These are phyloP conservation scores for Cicer bijugum DNA, from an alignment of 306 rosid genomes.

Conservation along the genomic window DNA sequence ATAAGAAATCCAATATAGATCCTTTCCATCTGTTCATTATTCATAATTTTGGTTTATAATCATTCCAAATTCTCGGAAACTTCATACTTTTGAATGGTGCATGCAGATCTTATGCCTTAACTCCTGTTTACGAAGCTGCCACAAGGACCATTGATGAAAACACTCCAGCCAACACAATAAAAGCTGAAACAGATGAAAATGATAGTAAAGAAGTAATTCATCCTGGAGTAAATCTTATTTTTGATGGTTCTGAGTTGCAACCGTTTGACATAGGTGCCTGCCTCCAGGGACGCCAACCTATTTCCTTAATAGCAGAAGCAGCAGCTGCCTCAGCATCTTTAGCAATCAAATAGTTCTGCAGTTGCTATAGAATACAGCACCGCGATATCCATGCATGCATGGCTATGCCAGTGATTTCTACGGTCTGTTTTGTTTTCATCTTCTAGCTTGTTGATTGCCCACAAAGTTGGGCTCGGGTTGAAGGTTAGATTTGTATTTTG, in stretches of 20 bases:
- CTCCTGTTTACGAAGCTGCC: conserved; percentile 73
- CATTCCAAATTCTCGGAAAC: conserved; percentile 23
- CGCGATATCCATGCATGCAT: background rate
- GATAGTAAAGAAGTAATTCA: conserved; percentile 78
- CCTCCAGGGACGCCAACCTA: conserved; percentile 87
- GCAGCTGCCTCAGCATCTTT: conserved; percentile 67
- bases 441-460: conserved; percentile 43
- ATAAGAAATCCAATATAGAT: conserved; percentile 29
- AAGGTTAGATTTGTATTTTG: conserved; percentile 51
- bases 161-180: conserved; percentile 47
- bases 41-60: conserved; percentile 20
- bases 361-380: conserved; percentile 30
- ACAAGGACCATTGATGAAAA: conserved; percentile 71
- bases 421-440: conserved; percentile 46
- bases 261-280: conserved; percentile 90
- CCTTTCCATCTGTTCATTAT: conserved; percentile 6
- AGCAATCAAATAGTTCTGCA: conserved; percentile 57
- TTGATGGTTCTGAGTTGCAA: conserved; percentile 79
- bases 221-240: conserved; percentile 88
- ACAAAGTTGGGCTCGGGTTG: conserved; percentile 38
- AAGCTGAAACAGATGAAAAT: conserved; percentile 72
- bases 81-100: conserved; percentile 41
- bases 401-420: conserved; percentile 32
- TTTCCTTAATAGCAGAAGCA: conserved; percentile 84
- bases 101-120: conserved; percentile 79